Evolutionary conservation across 2,329 filamentous ascomycete genomes (phyloP).

Genomic region (Geoglossum cookeanum): DNA sequence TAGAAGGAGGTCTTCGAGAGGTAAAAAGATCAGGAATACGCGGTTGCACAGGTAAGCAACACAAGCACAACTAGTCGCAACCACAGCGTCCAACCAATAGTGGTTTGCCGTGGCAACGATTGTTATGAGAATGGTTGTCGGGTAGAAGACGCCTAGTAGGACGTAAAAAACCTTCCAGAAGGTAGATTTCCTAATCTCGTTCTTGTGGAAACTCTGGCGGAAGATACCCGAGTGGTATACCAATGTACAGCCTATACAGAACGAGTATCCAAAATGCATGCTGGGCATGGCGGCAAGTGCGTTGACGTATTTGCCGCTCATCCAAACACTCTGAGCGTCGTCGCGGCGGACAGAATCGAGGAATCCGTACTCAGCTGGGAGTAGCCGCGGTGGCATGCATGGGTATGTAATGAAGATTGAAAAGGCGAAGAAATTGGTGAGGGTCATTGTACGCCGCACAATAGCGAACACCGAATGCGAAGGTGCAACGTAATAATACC

Average conservation of each 20-base stretch:
- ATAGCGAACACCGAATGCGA: constrained; percentile 33
- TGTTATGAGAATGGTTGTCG: constrained; percentile 28
- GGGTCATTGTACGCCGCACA: constrained; percentile 39
- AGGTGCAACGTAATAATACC: constrained; percentile 23
- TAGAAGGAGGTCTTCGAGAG: constrained; percentile 30
- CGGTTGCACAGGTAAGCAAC: constrained; percentile 30
- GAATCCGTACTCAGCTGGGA: constrained; percentile 40
- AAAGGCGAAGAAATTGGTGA: constrained; percentile 42
- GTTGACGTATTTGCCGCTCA: constrained; percentile 37
- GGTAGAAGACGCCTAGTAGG: constrained; percentile 28
- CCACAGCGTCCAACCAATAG: constrained; percentile 35
- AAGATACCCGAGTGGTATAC: constrained; percentile 33
- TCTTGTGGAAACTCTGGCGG: constrained; percentile 15
- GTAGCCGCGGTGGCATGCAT: constrained; percentile 42
- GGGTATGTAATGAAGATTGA: constrained; percentile 42
- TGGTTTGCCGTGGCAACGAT: constrained; percentile 41
- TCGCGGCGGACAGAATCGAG: constrained; percentile 40
- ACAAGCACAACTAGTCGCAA: constrained; percentile 29
- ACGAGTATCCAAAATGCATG: constrained; percentile 37
- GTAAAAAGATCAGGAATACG: constrained; percentile 30
- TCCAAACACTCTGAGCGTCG: constrained; percentile 33
- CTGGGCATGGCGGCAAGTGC: constrained; percentile 39
- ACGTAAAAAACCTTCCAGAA: constrained; percentile 24
- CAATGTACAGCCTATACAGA: constrained; percentile 34
- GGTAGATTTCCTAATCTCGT: constrained; percentile 17